Evolutionary conservation across 371 early-diverging fungal genomes (phyloP).

Genomic region (Apophysomyces sp.): DNA sequence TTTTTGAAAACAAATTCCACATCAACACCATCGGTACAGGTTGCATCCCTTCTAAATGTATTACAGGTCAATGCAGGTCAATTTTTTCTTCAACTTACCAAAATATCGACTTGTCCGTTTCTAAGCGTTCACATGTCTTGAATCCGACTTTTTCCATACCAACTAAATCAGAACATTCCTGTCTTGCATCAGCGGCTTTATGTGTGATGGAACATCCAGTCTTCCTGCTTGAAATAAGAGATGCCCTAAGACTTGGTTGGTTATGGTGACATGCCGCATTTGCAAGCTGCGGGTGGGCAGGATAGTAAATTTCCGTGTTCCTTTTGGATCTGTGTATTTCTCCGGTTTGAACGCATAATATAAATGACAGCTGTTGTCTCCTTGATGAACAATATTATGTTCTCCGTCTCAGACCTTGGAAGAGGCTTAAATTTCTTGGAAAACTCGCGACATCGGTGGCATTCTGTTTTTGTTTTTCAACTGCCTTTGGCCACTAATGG

Average conservation of each 20-base stretch:
- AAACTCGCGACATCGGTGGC: no score
- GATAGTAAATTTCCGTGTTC: neutral
- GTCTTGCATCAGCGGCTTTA: neutral
- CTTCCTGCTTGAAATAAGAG: neutral
- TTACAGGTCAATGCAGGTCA: no score
- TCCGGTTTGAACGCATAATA: neutral
- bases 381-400: neutral
- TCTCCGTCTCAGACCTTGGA: neutral
- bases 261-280: neutral
- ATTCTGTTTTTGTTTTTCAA: no score
- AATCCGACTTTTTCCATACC: neutral
- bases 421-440: neutral
- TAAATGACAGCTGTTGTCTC: neutral
- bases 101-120: neutral
- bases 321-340: conserved; percentile 4
- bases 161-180: neutral
- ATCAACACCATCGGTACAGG: no score
- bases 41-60: no score
- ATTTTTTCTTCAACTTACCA: neutral
- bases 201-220: neutral
- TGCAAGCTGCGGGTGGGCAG: neutral
- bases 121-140: neutral
- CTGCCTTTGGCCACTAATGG: no score
- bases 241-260: neutral
- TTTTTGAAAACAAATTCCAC: neutral